A percentile compares a stretch with the other conserved stretches of the same genome.
Evolutionary conservation across 768 basidiomycete genomes (phyloP).

Genomic region (Mycena epipterygia): DNA sequence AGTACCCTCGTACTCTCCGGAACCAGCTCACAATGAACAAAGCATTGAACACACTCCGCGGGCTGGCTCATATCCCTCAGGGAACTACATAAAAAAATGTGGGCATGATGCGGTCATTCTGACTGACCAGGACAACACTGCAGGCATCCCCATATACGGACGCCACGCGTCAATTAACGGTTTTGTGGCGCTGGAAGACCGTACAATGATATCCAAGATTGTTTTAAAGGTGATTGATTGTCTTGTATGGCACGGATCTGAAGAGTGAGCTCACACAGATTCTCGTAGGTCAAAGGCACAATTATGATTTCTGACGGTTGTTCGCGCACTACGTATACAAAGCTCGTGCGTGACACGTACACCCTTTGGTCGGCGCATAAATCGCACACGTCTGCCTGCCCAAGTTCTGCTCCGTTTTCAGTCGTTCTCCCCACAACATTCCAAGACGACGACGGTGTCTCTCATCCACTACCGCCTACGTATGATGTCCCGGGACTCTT

Average conservation of each 20-base stretch:
- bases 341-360: constrained; percentile 48
- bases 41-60: constrained; percentile 65
- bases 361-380: constrained; percentile 52
- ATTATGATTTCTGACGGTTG: constrained; percentile 54
- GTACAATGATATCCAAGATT: constrained; percentile 54
- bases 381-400: constrained; percentile 50
- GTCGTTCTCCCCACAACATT: constrained; percentile 62
- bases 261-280: neutral
- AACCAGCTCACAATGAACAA: constrained; percentile 64
- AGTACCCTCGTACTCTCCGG: constrained; percentile 69
- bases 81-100: constrained; percentile 54
- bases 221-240: constrained; percentile 54
- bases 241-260: neutral
- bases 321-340: constrained; percentile 34
- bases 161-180: constrained; percentile 57
- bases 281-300: constrained; percentile 56
- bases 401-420: constrained; percentile 56
- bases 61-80: constrained; percentile 41
- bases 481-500: constrained; percentile 56
- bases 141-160: constrained; percentile 57
- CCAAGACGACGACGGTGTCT: constrained; percentile 45
- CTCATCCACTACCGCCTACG: constrained; percentile 62
- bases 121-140: constrained; percentile 60
- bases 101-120: constrained; percentile 58
- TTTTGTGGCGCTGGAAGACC: constrained; percentile 55